Conservation (phyloP, 345 rosid species). For the sweet orange (Citrus sinensis) region DVS_A1.0 CM039169.1:1202001-1202500, state of each 20-base stretch:
- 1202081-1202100: conserved; percentile 43
- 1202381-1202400: neutral
- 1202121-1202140: conserved; percentile 33
- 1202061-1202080: conserved; percentile 50
- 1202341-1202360: neutral
- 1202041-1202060: conserved; percentile 40
- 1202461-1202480: neutral
- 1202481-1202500: neutral
- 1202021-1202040: conserved; percentile 39
- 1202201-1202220: neutral
- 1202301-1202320: neutral
- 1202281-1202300: neutral
- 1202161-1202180: neutral
- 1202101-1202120: conserved; percentile 45
- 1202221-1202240: neutral
- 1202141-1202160: neutral
- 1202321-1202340: conserved; percentile 7
- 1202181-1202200: neutral
- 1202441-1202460: neutral
- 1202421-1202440: neutral
- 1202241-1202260: neutral
- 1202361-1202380: conserved; percentile 1
- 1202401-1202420: neutral
- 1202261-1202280: conserved; percentile 9
- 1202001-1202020: neutral